Base-by-base conservation (phyloP, 352 stramenopile species). In the Phytophthora multivora region DNA sequence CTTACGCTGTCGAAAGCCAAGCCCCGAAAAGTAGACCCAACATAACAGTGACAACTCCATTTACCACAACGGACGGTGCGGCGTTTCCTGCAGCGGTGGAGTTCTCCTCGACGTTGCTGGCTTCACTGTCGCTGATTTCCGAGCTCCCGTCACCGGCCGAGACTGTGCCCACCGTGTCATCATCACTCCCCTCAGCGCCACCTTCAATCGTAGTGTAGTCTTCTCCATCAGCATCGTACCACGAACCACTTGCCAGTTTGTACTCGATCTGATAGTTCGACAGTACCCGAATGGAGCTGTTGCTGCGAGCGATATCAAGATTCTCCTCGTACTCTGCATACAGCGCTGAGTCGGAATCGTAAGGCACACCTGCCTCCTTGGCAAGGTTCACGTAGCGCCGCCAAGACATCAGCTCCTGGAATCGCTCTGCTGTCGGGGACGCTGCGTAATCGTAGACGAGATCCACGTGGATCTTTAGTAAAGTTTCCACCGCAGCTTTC, bases 391-490 rank as follows among this genome's bases (percentile, higher is more conserved):
- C 74, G 26, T 73, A 71, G 3, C 71, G 73, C 8, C 78, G 71
- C 78, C 78, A 88, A 4, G 63, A 45, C 42, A 85, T 63, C 45
- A 88, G 59, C 3, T 73, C 62, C 35, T 75, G 78, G 41, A 88
- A 85, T 16, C 75, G 63, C 15, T 77, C 54, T 2, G 70, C 60
- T 4, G 63, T 61, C 0, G 78, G 78, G 0, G 70, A 61, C 19
- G 50, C 36, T 16, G 43, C 56, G n/a, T 43, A 56, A 19, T 42
- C 56, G 28, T 79, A 10, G 3, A 58, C 39, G 1, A 69, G 42
- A 25, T 85, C 68, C 18, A 88, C 76, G 31, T 80, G 73, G 40
- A 88, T 63, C 33, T 86, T 88, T 8, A 89, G 54, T 43, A 89
- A 51, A 41, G 76, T 86, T 52, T 89, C 77, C 21, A 74, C 69